Base-by-base conservation (phyloP, 441 rosid species). In the Gossypium davidsonii region DNA sequence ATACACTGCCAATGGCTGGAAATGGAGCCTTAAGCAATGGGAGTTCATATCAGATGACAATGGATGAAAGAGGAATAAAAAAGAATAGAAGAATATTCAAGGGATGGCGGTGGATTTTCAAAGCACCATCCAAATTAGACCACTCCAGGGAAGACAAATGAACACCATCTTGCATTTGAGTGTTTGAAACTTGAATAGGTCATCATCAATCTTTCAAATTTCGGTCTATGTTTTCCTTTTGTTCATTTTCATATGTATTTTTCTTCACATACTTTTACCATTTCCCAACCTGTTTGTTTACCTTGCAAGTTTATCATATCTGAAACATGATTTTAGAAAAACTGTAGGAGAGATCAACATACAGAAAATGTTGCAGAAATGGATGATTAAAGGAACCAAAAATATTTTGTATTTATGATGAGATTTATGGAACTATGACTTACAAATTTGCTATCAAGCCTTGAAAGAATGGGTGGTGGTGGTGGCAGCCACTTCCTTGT, bases 91-190 rank as follows among this genome's bases (percentile, higher is more conserved):
- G 77, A 72, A 95, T 96, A 79, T 93, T 95, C 85, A 93, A 83
- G 79, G 96, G 98, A 12, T 95, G 98, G 98, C 85, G 89, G 58
- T 93, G 99, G 98, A 90, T 90, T 46, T 93, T 95, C 86, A 81
- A 67, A 89, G 83, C 88, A 85, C 68, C 88, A 82, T 74, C 88
- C 82, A 57, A 79, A 53, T 76, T 76, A 77, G 81, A 66, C 17
- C 58, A 74, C 57, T 64, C 55, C 83, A 17, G 79, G 70, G 80
- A 86, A 81, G 79, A 83, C 83, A 73, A 84, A 78, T 7, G 82
- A 74, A 68, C 85, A 58, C 11, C 49, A 80, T 25, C 70, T 82
- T 73, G 79, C 55, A 46, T 76, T 55, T 18, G 77, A 31, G 25
- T 18, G 66, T 12, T 37, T 9, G 49, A 62, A 17, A 14, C 6